Conservation (phyloP, 2,329 filamentous ascomycete species). For the Westerdykella sp. region DNA sequence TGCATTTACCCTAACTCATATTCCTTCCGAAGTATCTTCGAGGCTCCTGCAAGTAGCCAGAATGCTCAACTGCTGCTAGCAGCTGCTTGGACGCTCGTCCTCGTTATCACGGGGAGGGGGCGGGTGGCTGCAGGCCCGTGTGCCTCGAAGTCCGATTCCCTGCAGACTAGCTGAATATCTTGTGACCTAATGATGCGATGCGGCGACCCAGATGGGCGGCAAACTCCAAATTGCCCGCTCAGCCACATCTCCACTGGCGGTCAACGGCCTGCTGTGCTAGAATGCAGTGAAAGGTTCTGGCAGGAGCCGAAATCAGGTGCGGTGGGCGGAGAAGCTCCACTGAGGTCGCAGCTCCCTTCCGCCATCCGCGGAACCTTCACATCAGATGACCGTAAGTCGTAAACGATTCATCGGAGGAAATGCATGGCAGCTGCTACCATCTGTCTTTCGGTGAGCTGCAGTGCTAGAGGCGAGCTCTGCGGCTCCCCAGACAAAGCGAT, state of each 20-base stretch:
- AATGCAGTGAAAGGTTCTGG: conserved; percentile 23
- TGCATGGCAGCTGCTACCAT: conserved; percentile 18
- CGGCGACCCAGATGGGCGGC: conserved; percentile 16
- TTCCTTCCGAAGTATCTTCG: conserved; percentile 24
- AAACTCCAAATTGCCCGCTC: conserved; percentile 22
- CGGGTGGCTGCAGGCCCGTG: conserved; percentile 35
- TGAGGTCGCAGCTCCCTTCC: not conserved
- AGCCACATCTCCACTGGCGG: conserved; percentile 32
- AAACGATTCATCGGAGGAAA: conserved; percentile 12
- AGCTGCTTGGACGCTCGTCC: conserved; percentile 24
- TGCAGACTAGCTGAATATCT: conserved; percentile 26
- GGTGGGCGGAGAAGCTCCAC: conserved; percentile 17
- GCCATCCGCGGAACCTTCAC: conserved; percentile 2
- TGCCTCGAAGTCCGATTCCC: conserved; percentile 25
- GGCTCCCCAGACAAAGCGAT: conserved; percentile 1
- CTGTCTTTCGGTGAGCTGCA: conserved; percentile 18
- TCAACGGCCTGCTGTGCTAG: conserved; percentile 34
- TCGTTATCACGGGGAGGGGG: conserved; percentile 25
- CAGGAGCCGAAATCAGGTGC: conserved; percentile 16
- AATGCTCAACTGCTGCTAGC: conserved; percentile 17
- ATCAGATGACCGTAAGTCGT: conserved; percentile 29
- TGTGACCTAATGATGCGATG: conserved; percentile 26
- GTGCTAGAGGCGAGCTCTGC: conserved; percentile 12
- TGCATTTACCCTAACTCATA: conserved; percentile 20
- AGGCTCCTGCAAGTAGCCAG: conserved; percentile 33